phyloP scores from a whole-genome alignment of 139 green algal genomes.

The Asterochloris sp. region DNA sequence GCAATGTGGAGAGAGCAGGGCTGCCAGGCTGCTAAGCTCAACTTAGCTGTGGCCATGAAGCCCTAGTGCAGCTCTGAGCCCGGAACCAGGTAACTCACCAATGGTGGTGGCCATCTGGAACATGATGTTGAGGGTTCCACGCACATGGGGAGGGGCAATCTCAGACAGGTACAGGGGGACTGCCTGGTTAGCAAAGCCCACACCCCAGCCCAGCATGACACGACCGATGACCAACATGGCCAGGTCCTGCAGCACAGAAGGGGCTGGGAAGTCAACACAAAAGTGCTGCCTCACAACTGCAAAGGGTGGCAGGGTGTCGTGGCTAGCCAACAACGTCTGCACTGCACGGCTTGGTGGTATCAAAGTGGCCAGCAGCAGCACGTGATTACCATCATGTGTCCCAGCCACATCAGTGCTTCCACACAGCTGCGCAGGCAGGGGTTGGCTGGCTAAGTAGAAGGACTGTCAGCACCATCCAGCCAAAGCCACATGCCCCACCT shows the following conservation, averaged over 20 bases:
- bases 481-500: neutral
- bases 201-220: constrained; percentile 56
- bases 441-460: neutral
- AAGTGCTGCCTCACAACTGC: neutral
- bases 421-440: too few relatives aligned
- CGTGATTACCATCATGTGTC: too few relatives aligned
- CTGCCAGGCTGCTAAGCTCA: too few relatives aligned
- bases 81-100: neutral
- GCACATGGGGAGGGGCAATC: constrained; percentile 41
- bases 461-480: neutral
- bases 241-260: constrained; percentile 33
- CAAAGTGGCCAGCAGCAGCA: too few relatives aligned
- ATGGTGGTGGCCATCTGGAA: constrained; percentile 64
- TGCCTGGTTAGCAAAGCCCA: constrained; percentile 56
- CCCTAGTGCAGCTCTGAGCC: too few relatives aligned
- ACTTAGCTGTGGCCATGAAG: too few relatives aligned
- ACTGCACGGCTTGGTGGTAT: too few relatives aligned
- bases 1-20: too few relatives aligned
- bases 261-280: neutral
- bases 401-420: too few relatives aligned
- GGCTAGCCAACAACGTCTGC: too few relatives aligned
- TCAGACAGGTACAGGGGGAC: constrained; percentile 48
- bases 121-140: constrained; percentile 49
- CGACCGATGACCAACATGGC: constrained; percentile 61
- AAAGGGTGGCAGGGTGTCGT: too few relatives aligned